These are phyloP conservation scores for Pittosporum tobira DNA, from an alignment of 129 eudicot species.

Conservation along the genomic window DNA sequence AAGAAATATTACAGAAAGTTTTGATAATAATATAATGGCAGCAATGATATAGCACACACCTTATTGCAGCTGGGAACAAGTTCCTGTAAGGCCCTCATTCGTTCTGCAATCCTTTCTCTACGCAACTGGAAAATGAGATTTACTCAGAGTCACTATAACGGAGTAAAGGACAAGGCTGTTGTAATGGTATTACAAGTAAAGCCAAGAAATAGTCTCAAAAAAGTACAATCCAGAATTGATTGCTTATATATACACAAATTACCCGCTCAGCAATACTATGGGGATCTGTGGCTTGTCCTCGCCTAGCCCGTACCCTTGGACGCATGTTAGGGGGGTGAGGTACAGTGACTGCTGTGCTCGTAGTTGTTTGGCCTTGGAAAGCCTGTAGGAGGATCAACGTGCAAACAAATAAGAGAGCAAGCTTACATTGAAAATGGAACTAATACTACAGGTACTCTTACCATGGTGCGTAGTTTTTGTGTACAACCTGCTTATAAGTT, in stretches of 20 bases:
- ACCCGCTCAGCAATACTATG: conserved; percentile 98
- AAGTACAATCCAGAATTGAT: neutral
- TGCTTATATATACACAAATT: conserved; percentile 5
- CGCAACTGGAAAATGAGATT: conserved; percentile 48
- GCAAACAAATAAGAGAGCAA: neutral
- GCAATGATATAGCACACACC: conserved; percentile 29
- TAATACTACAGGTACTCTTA: neutral
- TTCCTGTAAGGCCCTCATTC: conserved; percentile 96
- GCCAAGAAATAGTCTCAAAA: neutral
- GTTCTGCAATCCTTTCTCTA: conserved; percentile 91
- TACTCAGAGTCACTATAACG: neutral
- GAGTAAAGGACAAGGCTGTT: neutral
- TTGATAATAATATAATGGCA: neutral
- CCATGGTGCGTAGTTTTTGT: neutral
- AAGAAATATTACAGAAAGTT: neutral
- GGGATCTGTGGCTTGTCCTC: conserved; percentile 99
- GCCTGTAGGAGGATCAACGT: conserved; percentile 29
- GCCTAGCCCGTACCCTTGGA: conserved; percentile 89
- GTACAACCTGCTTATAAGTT: neutral
- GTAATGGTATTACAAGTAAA: neutral
- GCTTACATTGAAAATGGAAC: neutral
- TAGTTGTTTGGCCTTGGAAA: conserved; percentile 70
- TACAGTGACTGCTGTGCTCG: conserved; percentile 57
- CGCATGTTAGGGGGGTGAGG: conserved; percentile 79
- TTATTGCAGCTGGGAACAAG: conserved; percentile 95